Base-by-base conservation (phyloP, 208 protist genomes). In the Kentomonas sorsogonicus region DNA sequence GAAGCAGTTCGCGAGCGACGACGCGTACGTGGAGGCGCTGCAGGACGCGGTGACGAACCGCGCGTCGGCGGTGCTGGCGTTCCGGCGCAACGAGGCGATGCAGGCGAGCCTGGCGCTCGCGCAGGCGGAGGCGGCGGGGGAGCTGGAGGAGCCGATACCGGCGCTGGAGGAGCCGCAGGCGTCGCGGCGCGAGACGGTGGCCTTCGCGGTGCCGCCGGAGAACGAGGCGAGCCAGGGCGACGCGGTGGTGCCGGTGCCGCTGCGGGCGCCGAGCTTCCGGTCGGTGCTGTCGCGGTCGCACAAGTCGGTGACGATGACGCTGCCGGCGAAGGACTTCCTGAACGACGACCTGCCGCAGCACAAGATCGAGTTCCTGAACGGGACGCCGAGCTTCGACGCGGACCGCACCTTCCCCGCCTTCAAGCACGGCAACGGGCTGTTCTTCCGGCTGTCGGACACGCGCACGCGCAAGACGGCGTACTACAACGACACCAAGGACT, bases 371-470 rank as follows among this genome's bases (percentile, higher is more conserved):
- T 72, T 57, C 51, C 46, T 65, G n/a, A 71, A 77, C 51, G 70
- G 69, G 27, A 10, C 15, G 2, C 69, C 69, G 25, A 39, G 26
- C 15, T 26, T 76, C 15, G 45, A 29, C 26, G 65, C 60, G n/a
- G 72, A 89, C 52, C 74, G 83, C 51, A 64, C 83, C 25, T 75
- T 81, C 39, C 77, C 83, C 57, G 68, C 76, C 25, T 91, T 89
- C 51, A 72, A 53, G 0, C 53, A 87, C 30, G 74, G 77, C 18
- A 88, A 88, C 55, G 83, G 79, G 1, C 50, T 84, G 1, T 58
- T 91, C 20, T 91, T 87, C 63, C 79, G 83, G 45, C 81, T 91
- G 27, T 72, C 86, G 40, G 83, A 91, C 64, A 66, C 75, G 15
- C 57, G 64, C 22, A 77, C 85, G 59, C 69, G 77, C 45, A 77